These are phyloP conservation scores for Mucor plumbeus DNA, from an alignment of 371 early-diverging fungal genomes.

Conservation along the genomic window DNA sequence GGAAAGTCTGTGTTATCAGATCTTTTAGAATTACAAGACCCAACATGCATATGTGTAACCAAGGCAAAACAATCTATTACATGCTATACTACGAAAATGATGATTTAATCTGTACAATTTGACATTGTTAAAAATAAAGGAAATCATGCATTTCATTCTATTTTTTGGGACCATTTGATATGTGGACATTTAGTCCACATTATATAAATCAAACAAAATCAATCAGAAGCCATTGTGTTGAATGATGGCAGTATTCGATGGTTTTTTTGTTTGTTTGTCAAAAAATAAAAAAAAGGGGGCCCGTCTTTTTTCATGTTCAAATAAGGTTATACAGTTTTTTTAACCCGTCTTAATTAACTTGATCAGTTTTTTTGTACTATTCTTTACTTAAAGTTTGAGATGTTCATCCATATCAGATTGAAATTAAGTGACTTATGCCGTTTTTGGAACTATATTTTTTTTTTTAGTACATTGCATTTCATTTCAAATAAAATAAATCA, in stretches of 20 bases:
- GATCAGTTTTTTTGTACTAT: neutral
- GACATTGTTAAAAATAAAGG: too few relatives aligned
- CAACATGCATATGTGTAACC: conserved; percentile 10
- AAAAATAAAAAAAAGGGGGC: neutral
- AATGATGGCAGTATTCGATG: neutral
- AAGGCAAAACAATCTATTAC: neutral
- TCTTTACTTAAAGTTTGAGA: neutral
- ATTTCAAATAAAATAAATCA: neutral
- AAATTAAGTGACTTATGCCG: neutral
- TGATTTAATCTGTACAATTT: too few relatives aligned
- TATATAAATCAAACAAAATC: neutral
- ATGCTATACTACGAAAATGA: too few relatives aligned
- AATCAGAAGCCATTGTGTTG: neutral
- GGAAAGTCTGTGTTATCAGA: conserved; percentile 10
- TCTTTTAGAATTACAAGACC: neutral
- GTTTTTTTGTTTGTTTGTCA: neutral
- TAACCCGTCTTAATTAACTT: neutral
- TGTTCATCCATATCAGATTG: neutral
- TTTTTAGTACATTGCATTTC: neutral
- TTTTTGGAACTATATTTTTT: neutral
- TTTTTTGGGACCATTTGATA: neutral
- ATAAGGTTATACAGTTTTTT: conserved; percentile 1
- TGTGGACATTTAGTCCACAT: too few relatives aligned
- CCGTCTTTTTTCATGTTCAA: conserved; percentile 5
- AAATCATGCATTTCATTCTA: neutral